These are phyloP conservation scores for Carex kokanica DNA, from an alignment of 176 grass and related monocot genomes.

Conservation along the genomic window DNA sequence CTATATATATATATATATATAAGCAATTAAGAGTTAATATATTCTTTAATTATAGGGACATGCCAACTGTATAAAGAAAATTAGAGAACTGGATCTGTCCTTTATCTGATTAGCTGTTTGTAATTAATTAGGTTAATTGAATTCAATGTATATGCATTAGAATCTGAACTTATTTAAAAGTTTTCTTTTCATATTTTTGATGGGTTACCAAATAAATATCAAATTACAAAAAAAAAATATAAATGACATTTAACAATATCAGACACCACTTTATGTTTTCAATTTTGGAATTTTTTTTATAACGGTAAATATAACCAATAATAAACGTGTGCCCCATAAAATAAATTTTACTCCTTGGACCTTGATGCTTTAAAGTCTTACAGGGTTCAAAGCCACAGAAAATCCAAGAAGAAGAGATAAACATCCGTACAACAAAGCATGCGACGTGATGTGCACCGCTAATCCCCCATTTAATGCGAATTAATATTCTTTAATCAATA, in stretches of 20 bases:
- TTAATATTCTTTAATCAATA: not conserved
- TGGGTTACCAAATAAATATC: not conserved
- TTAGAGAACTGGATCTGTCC: not conserved
- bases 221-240: not conserved
- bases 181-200: not conserved
- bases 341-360: not conserved
- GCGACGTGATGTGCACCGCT: constrained; percentile 21
- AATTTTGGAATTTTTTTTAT: not conserved
- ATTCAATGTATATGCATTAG: not conserved
- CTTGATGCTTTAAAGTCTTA: not conserved
- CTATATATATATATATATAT: not conserved
- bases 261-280: not conserved
- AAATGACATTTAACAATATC: not conserved
- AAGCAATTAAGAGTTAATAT: not conserved
- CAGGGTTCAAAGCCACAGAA: not conserved
- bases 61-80: not conserved
- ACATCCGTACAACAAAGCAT: constrained; percentile 20
- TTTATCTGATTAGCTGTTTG: not conserved
- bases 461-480: not conserved
- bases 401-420: not conserved
- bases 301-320: not conserved
- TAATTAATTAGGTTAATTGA: not conserved
- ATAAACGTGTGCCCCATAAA: not conserved
- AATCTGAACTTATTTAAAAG: not conserved
- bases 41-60: not conserved